Base-by-base conservation (phyloP, 768 basidiomycete species). In the Cytidiella melzeri region DNA sequence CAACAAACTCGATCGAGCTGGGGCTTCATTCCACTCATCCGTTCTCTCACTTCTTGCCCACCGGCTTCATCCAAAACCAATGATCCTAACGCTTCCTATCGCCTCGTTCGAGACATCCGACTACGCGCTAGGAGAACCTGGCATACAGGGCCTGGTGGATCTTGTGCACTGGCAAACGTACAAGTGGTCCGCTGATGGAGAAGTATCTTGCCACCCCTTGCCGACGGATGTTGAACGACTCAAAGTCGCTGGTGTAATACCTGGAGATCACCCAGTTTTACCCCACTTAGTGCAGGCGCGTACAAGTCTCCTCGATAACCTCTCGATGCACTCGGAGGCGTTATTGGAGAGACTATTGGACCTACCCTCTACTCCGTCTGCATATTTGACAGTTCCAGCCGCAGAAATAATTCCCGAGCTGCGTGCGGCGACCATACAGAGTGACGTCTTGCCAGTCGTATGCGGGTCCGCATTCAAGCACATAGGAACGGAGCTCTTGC, bases 1-100 rank as follows among this genome's bases (percentile, higher is more conserved):
- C 50, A 93, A 93, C 70, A 93, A 93, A 64, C 74, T 92, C 40
- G 91, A 93, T 64, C 80, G 91, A 43, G 79, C 91, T 23, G 92
- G 91, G 28, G 87, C 91, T 3, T 92, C 88, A 1, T 82, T 90
- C 59, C 73, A 72, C 50, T 73, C 79, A 4, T 89, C 90, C 0
- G 55, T 91, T 5, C 57, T 73, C n/a, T 92, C 91, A 24, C 67
- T 91, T 28, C 72, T 92, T 10, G 67, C 75, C n/a, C 78, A 92
- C 64, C 74, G 81, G 30, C 73, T 93, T 34, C 91, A 93, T 58
- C 77, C 81, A 2, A 80, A 80, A 45, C 91, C 91, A 1, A 69
- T 86, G 62, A 65, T 74, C 10, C 66, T 93, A 11, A 75, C 80
- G 3, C 72, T 93, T 20, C 91, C 91, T 2, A 71, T 93, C 46